Conservation (phyloP, 441 rosid species). For the Pelargonium fulgidum region DNA sequence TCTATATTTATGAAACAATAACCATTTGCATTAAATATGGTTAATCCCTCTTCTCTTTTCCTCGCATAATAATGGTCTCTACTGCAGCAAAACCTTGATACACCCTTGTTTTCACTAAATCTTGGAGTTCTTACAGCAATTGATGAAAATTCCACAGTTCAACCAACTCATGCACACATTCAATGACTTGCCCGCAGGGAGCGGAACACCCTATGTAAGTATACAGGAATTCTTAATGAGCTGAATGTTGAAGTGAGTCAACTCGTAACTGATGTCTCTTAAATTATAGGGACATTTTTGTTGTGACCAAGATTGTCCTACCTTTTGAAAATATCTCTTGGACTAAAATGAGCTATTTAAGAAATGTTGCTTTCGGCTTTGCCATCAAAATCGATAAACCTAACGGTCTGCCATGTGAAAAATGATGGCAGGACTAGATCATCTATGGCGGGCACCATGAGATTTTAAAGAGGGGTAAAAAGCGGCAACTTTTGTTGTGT, state of each 20-base stretch:
- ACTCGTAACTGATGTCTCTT: not conserved
- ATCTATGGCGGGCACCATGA: too few relatives aligned
- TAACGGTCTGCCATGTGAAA: too few relatives aligned
- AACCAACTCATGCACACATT: slow-evolving; percentile 43
- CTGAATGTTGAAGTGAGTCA: not conserved
- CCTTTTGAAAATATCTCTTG: too few relatives aligned
- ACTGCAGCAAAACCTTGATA: slow-evolving; percentile 82
- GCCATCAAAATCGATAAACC: too few relatives aligned
- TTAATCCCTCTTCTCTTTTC: not conserved
- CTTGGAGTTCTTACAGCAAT: slow-evolving; percentile 70
- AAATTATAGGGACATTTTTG: too few relatives aligned
- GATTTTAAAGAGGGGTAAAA: too few relatives aligned
- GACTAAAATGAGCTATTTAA: too few relatives aligned
- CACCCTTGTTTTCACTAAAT: slow-evolving; percentile 81
- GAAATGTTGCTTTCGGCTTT: too few relatives aligned
- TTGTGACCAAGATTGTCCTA: too few relatives aligned
- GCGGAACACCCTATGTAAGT: not conserved
- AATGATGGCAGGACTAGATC: too few relatives aligned
- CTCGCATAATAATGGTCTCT: slow-evolving; percentile 17
- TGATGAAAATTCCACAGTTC: slow-evolving; percentile 63
- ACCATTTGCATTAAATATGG: not conserved
- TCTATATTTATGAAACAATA: too few relatives aligned
- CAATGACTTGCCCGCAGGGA: not conserved
- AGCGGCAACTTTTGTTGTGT: too few relatives aligned
- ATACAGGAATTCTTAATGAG: not conserved